phyloP scores from a whole-genome alignment of 2,329 filamentous ascomycete genomes.

The Fusarium buxicola region DNA sequence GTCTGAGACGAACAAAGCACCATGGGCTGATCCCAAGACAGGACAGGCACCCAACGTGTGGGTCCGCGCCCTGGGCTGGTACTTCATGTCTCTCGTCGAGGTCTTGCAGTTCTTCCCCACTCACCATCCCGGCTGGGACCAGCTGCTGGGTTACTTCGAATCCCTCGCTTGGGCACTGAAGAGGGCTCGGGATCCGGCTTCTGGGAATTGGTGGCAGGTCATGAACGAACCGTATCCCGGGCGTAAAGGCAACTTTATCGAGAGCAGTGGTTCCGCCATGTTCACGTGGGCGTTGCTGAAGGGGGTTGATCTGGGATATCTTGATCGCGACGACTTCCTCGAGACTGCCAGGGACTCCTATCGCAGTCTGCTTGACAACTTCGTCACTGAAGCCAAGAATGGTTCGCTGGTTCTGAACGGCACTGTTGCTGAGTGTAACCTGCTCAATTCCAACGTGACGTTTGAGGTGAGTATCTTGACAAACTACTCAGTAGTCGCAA shows the following conservation, averaged over 20 bases:
- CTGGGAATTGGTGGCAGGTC: constrained; percentile 68
- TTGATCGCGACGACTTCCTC: constrained; percentile 24
- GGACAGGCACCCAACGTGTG: constrained; percentile 64
- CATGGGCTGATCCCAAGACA: constrained; percentile 61
- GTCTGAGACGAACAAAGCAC: constrained; percentile 55
- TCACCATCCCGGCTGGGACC: constrained; percentile 47
- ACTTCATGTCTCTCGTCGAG: constrained; percentile 61
- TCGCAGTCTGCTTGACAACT: constrained; percentile 53
- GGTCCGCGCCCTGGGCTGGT: constrained; percentile 64
- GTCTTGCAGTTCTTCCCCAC: constrained; percentile 57
- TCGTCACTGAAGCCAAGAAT: constrained; percentile 57
- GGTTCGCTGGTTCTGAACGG: constrained; percentile 60
- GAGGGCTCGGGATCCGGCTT: constrained; percentile 51
- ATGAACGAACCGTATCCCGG: constrained; percentile 62
- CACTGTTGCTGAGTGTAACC: constrained; percentile 61
- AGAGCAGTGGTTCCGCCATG: constrained; percentile 68
- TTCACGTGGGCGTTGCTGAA: constrained; percentile 64
- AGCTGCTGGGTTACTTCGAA: constrained; percentile 52
- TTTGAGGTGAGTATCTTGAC: constrained; percentile 56
- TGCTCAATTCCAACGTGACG: constrained; percentile 57
- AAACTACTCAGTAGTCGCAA: background rate
- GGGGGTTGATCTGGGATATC: constrained; percentile 44
- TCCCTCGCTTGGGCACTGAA: constrained; percentile 55
- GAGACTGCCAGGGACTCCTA: constrained; percentile 22
- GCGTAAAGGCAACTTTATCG: constrained; percentile 65